Evolutionary conservation across 768 basidiomycete genomes (phyloP).

Genomic region (Mrakia frigida): DNA sequence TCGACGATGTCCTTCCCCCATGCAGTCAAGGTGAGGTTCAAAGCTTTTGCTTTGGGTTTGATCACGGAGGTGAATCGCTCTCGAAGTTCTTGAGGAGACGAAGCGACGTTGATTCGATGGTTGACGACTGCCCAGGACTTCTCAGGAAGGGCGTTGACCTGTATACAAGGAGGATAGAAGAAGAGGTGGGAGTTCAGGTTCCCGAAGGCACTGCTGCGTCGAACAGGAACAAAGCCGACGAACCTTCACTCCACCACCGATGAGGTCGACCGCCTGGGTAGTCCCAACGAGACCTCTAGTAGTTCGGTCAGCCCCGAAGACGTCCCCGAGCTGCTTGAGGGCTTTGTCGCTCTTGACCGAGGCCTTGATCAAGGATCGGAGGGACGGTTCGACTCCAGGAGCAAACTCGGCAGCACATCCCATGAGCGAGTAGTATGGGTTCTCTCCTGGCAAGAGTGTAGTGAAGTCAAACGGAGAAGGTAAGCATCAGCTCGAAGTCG

Average conservation of each 20-base stretch:
- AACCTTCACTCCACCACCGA: constrained; percentile 38
- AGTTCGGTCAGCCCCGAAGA: not conserved
- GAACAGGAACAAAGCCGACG: constrained; percentile 32
- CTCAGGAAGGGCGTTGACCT: constrained; percentile 36
- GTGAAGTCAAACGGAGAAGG: not conserved
- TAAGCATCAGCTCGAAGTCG: no score
- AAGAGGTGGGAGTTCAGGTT: not conserved
- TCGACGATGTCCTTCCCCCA: constrained; percentile 37
- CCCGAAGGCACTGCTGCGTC: not conserved
- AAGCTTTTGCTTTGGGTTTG: constrained; percentile 34
- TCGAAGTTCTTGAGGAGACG: constrained; percentile 38
- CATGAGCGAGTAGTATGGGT: constrained; percentile 5
- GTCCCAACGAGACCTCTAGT: not conserved
- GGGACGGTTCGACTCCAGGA: not conserved
- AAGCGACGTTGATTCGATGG: constrained; percentile 41
- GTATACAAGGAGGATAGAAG: not conserved
- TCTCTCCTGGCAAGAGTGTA: not conserved
- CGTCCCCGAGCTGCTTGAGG: constrained; percentile 2
- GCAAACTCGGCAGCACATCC: not conserved
- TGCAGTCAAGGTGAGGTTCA: constrained; percentile 38
- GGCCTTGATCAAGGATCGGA: not conserved
- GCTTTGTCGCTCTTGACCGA: constrained; percentile 9
- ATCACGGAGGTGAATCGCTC: constrained; percentile 35
- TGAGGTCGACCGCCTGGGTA: constrained; percentile 24
- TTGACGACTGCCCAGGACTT: constrained; percentile 39